A percentile compares a stretch with the other conserved stretches of the same genome.
Evolutionary conservation across 495 filamentous ascomycete species (phyloP).

Genomic region (Baudoinia panamericana): DNA sequence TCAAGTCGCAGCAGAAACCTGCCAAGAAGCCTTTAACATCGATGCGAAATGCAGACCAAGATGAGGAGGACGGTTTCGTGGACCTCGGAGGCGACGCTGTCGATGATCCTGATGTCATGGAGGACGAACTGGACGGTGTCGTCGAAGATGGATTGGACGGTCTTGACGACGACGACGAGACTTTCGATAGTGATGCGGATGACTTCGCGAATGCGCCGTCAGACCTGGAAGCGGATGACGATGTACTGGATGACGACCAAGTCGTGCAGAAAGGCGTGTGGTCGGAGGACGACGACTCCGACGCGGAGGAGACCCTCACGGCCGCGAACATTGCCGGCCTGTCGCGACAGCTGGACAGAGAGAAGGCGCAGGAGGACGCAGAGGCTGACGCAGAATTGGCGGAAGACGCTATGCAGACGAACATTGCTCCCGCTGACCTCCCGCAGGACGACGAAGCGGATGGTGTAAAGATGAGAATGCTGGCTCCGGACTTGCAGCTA

Average conservation of each 20-base stretch:
- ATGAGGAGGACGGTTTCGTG: conserved; percentile 29
- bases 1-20: conserved; percentile 4
- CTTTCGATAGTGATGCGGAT: conserved; percentile 38
- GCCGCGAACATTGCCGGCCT: conserved; percentile 93
- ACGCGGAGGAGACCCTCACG: conserved; percentile 80
- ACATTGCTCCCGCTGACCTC: conserved; percentile 74
- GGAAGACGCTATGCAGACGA: conserved; percentile 84
- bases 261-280: conserved; percentile 50
- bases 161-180: conserved; percentile 37
- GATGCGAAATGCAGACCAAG: conserved; percentile 5
- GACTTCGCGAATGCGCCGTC: conserved; percentile 25
- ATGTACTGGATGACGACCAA: conserved; percentile 29
- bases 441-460: conserved; percentile 42
- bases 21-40: conserved; percentile 1
- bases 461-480: conserved; percentile 36
- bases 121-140: conserved; percentile 34
- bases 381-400: conserved; percentile 71
- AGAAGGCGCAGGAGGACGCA: conserved; percentile 54
- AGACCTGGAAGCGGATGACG: conserved; percentile 63
- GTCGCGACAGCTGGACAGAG: conserved; percentile 63
- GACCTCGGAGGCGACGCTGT: conserved; percentile 23
- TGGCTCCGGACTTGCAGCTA: conserved; percentile 81
- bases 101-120: conserved; percentile 24
- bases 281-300: conserved; percentile 84
- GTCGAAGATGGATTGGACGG: conserved; percentile 23